Evolutionary conservation across 2,329 filamentous ascomycete species (phyloP).

Genomic region (Fragosphaeria purpurea): DNA sequence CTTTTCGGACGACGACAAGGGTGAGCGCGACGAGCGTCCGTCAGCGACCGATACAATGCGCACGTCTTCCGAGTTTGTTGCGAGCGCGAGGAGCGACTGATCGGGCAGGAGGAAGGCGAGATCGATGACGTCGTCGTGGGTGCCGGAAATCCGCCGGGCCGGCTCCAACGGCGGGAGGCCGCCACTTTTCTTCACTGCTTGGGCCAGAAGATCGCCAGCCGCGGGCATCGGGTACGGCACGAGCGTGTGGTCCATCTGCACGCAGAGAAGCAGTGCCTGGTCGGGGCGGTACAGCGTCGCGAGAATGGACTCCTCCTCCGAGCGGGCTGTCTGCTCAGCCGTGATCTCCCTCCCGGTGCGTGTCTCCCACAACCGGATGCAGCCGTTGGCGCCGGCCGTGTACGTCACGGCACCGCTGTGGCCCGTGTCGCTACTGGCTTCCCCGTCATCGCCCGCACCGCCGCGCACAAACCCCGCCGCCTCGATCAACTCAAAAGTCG

Average conservation of each 20-base stretch:
- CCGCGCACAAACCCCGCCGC: slow-evolving; percentile 63
- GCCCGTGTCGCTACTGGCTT: not conserved
- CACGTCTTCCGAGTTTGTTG: slow-evolving; percentile 91
- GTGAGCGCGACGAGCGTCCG: not conserved
- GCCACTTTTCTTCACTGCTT: not conserved
- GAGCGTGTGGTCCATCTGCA: slow-evolving; percentile 84
- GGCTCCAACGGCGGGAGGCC: slow-evolving; percentile 34
- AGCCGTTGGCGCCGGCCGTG: slow-evolving; percentile 76
- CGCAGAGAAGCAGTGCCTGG: slow-evolving; percentile 63
- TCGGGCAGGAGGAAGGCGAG: slow-evolving; percentile 76
- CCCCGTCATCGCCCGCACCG: slow-evolving; percentile 19
- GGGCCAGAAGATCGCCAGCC: slow-evolving; percentile 16
- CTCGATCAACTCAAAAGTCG: slow-evolving; percentile 78
- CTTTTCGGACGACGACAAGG: slow-evolving; percentile 11
- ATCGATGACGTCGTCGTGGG: slow-evolving; percentile 96
- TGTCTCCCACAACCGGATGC: slow-evolving; percentile 73
- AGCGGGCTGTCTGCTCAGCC: slow-evolving; percentile 52
- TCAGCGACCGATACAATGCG: slow-evolving; percentile 66
- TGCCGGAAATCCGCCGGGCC: slow-evolving; percentile 78
- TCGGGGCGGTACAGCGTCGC: slow-evolving; percentile 56
- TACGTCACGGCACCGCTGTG: slow-evolving; percentile 56
- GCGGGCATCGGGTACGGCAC: slow-evolving; percentile 53
- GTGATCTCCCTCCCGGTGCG: slow-evolving; percentile 71
- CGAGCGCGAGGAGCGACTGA: slow-evolving; percentile 73
- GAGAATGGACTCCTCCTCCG: slow-evolving; percentile 58